These are phyloP conservation scores for Colletotrichum theobromicola DNA, from an alignment of 2,329 filamentous ascomycete species.

Conservation along the genomic window DNA sequence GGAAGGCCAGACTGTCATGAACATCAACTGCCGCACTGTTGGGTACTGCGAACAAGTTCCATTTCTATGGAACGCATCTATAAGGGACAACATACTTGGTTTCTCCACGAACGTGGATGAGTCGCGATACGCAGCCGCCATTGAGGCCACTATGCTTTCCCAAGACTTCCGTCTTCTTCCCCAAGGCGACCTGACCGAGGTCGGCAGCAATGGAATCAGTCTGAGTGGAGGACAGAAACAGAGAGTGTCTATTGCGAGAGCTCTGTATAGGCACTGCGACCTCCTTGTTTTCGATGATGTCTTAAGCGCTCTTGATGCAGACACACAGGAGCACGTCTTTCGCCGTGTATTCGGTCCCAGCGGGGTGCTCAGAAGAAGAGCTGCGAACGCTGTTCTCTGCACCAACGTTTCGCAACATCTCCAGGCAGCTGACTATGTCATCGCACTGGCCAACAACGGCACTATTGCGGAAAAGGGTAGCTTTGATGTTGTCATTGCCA, in stretches of 20 bases:
- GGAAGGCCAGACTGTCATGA: constrained; percentile 21
- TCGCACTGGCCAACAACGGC: constrained; percentile 44
- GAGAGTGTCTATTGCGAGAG: constrained; percentile 30
- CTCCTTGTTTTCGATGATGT: constrained; percentile 39
- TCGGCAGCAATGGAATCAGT: constrained; percentile 45
- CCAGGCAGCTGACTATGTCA: constrained; percentile 32
- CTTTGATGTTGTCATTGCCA: constrained; percentile 39
- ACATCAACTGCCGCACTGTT: constrained; percentile 15
- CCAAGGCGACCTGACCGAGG: constrained; percentile 37
- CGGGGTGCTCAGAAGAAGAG: constrained; percentile 12
- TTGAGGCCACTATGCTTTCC: constrained; percentile 36
- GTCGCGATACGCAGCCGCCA: constrained; percentile 34
- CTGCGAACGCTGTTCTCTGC: background rate
- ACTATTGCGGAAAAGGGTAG: constrained; percentile 44
- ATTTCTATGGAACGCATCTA: constrained; percentile 36
- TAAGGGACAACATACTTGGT: constrained; percentile 44
- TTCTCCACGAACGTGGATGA: constrained; percentile 34
- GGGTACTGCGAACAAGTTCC: constrained; percentile 38
- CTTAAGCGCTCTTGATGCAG: constrained; percentile 37
- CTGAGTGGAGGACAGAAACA: constrained; percentile 44
- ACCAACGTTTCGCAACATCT: background rate
- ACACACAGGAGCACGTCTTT: constrained; percentile 36
- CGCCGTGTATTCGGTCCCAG: constrained; percentile 29
- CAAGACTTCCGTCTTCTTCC: constrained; percentile 35
- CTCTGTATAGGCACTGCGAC: constrained; percentile 32